Evolutionary conservation across 208 protist genomes (phyloP), one percentile per base, ranked within the genome.

Genomic region (Leishmania tropica): DNA sequence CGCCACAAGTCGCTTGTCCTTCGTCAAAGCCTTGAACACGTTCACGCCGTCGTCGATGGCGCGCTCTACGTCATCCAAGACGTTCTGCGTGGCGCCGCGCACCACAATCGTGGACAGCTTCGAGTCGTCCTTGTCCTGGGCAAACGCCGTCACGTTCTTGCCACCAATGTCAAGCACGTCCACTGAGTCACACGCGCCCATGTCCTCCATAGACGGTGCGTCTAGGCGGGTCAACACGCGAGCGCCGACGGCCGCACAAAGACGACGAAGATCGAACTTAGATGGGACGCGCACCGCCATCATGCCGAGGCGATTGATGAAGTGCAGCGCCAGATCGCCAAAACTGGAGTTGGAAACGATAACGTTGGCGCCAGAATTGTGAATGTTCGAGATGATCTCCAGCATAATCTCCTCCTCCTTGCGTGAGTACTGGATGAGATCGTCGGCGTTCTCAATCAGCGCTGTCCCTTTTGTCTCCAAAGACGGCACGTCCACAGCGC

Each of bases 391-490:
- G 85, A 99, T 99, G 42, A 99, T 96, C 81, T 98, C 92, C 80
- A 99, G 96, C 87, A 99, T 98, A 7, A 95, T 80, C 40, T 98
- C 93, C 92, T 99, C 99, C 90, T 99, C 99, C 83, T 96, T 98
- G 71, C 95, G 94, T 5, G 89, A 96, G 85, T 99, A 99, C 73
- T 99, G 92, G 56, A 99, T 86, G 60, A 99, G 94, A 74, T 99
- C 98, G 58, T 99, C 93, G n/a, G 99, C 99, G 77, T 90, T 99
- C 71, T 99, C 98, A 74, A 99, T 98, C 1, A 99, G 88, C 45
- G 99, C 98, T 35, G 96, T 99, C 51, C 98, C 99, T 90, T 99
- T 99, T 11, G 99, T 99, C 85, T 99, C 99, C 31, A 99, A 99
- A 21, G 95, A 97, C 40, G 98, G 91, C 37, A 97, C 84, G 85